phyloP scores from a whole-genome alignment of 176 grass and related monocot species.

The Paspalum vaginatum region DNA sequence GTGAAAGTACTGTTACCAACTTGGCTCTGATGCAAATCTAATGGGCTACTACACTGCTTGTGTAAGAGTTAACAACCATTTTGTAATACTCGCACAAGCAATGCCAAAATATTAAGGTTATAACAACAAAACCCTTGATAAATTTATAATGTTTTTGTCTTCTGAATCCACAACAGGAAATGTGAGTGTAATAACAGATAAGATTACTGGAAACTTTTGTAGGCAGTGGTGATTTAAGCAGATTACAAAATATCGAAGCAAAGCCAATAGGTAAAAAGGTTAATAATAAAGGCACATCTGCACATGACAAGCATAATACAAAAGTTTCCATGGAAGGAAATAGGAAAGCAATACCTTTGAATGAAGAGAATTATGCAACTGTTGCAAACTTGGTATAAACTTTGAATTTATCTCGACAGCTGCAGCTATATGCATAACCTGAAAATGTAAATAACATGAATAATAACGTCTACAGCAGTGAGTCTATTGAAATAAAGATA shows the following conservation, averaged over 20 bases:
- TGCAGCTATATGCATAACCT: conserved; percentile 99
- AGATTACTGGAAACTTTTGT: neutral
- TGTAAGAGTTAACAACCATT: neutral
- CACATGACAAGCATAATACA: neutral
- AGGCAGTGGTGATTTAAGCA: neutral
- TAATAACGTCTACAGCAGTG: conserved; percentile 20
- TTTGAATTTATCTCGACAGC: conserved; percentile 81
- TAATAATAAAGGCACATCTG: conserved; percentile 4
- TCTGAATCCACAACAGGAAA: too few relatives aligned
- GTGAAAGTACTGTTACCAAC: neutral
- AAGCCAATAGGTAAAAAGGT: conserved; percentile 8
- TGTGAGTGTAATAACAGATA: neutral
- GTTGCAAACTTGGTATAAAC: conserved; percentile 85
- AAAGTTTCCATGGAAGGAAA: conserved; percentile 25
- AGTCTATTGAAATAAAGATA: conserved; percentile 4
- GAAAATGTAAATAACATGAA: conserved; percentile 45
- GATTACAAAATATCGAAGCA: conserved; percentile 15
- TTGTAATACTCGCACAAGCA: neutral
- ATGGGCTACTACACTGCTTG: conserved; percentile 1
- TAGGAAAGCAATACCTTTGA: conserved; percentile 61
- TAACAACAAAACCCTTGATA: neutral
- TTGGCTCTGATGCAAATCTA: neutral
- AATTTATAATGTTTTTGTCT: neutral
- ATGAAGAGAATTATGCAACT: conserved; percentile 81
- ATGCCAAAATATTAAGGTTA: conserved; percentile 4